A percentile compares a stretch with the other conserved stretches of the same genome.
phyloP scores from a whole-genome alignment of 495 filamentous ascomycete genomes.

The Tuber magnatum region DNA sequence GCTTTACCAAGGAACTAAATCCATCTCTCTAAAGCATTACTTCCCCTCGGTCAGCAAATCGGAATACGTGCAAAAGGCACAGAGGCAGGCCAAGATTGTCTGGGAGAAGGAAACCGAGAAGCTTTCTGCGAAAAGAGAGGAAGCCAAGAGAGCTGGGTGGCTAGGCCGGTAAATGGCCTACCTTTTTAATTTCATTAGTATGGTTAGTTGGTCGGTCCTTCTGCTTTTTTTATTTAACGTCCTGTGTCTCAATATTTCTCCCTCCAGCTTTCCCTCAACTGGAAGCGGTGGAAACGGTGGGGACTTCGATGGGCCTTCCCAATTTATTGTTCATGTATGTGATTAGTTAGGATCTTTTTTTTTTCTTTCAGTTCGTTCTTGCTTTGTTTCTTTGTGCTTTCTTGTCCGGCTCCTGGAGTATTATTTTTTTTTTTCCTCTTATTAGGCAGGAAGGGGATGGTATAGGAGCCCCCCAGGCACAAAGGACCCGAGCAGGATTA shows the following conservation, averaged over 20 bases:
- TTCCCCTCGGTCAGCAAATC: constrained; percentile 17
- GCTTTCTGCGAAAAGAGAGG: constrained; percentile 22
- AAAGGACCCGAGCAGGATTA: not conserved
- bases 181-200: not conserved
- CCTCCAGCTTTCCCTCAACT: not conserved
- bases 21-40: constrained; percentile 22
- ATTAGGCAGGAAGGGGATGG: not conserved
- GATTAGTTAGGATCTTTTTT: not conserved
- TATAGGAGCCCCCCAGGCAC: not conserved
- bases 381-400: not conserved
- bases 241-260: constrained; percentile 4
- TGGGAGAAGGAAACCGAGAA: constrained; percentile 33
- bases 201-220: not conserved
- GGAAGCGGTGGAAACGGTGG: not conserved
- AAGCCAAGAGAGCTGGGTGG: constrained; percentile 28
- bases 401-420: constrained; percentile 3
- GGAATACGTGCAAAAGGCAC: constrained; percentile 36
- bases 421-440: not conserved
- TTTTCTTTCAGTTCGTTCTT: not conserved
- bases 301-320: not conserved
- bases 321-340: constrained; percentile 4
- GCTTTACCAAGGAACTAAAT: constrained; percentile 27
- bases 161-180: constrained; percentile 13
- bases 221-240: not conserved
- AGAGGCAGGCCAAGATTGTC: constrained; percentile 32